Evolutionary conservation across 1,284 basidiomycete genomes (phyloP), one percentile per base, ranked within the genome.

Genomic region (Pseudozyma sp.): DNA sequence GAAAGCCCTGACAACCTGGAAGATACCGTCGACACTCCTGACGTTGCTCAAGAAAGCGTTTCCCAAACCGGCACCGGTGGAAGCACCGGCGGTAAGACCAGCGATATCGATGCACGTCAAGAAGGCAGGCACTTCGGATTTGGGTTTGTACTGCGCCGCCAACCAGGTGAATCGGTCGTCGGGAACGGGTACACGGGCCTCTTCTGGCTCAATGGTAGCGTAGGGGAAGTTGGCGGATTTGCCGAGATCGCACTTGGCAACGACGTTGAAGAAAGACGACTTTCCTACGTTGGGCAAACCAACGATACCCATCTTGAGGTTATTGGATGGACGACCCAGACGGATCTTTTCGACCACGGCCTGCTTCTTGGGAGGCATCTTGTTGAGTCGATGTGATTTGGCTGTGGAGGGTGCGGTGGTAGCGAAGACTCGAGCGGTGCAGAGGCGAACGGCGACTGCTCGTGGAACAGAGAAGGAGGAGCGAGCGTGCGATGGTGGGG

Each of bases 221-320:
- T 98, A 99, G 17, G 97, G 97, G 85, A 97, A 99, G 88, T 99
- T 99, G 86, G 94, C 94, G 47, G 94, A 91, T 86, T 97, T 96
- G 78, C 93, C 96, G n/a, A 98, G 89, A 86, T 97, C 82, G 62
- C 79, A 81, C 84, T 98, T 91, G 57, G 97, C 95, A 59, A 99
- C 89, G 47, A 89, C 91, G 86, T 99, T 99, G 90, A 86, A 86
- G 43, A 86, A 64, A 19, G 81, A 79, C 14, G 80, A 82, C 67
- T 85, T 85, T 29, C 84, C 83, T 47, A 81, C 77, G 68, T 80
- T 84, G 58, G 82, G 82, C 49, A 84, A 58, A 60, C 82, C 82
- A 47, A 84, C 82, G 55, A 84, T 84, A 53, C 82, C 82, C 79
- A 84, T 83, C 75, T 81, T 81, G 56, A 84, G 72, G 76, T 83